Conservation (phyloP, 345 rosid species). For the Citrus cavaleriei region DNA sequence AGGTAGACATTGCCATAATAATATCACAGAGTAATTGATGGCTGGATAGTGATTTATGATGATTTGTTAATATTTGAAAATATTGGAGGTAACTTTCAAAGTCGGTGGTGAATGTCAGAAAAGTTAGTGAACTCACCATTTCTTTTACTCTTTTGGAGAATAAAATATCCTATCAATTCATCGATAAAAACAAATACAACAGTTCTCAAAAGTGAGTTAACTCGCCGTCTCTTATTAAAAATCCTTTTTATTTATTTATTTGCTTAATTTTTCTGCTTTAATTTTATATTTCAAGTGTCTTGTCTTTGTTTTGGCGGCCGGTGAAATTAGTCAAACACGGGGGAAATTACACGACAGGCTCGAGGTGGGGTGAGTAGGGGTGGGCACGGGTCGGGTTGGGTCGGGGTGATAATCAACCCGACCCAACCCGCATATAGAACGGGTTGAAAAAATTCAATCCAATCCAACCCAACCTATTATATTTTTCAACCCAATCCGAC, state of each 20-base stretch:
- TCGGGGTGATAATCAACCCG: too few relatives aligned
- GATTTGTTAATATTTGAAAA: too few relatives aligned
- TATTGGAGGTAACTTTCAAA: conserved; percentile 1
- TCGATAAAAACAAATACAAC: fast-evolving
- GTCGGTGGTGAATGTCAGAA: conserved; percentile 44
- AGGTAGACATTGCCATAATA: too few relatives aligned
- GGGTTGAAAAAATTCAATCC: too few relatives aligned
- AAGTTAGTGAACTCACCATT: conserved; percentile 48
- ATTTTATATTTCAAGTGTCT: background rate
- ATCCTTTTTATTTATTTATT: background rate
- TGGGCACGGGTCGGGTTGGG: too few relatives aligned
- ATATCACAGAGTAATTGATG: too few relatives aligned
- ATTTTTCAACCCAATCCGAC: too few relatives aligned
- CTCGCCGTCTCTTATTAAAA: background rate
- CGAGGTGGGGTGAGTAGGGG: too few relatives aligned
- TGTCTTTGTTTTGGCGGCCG: background rate
- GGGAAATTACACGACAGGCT: background rate
- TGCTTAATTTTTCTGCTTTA: background rate
- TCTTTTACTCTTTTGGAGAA: background rate
- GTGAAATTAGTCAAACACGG: background rate
- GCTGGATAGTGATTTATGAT: too few relatives aligned
- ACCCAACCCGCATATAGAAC: too few relatives aligned
- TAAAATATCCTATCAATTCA: too few relatives aligned
- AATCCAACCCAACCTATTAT: too few relatives aligned
- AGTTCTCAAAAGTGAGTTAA: conserved; percentile 47